Conservation (phyloP, 108 stramenopile species). For the Schizochytrium sp. region DNA sequence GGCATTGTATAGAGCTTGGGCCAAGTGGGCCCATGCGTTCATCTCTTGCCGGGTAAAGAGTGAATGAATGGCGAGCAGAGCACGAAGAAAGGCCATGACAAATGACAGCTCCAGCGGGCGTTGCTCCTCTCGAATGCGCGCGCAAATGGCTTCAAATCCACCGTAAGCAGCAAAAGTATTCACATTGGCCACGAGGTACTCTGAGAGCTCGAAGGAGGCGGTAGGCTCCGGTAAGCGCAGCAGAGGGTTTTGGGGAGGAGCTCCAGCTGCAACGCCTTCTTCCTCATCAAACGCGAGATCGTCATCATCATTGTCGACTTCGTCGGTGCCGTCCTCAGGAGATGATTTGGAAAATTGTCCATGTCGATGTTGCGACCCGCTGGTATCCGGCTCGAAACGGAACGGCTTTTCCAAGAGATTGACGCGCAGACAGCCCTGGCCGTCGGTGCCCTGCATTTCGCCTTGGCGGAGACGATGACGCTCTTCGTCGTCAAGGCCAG, state of each 20-base stretch:
- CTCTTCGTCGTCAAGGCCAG: not conserved
- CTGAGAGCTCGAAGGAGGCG: not conserved
- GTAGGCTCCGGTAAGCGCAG: not conserved
- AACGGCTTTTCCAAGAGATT: not conserved
- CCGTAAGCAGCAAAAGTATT: not conserved
- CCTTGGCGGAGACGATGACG: not conserved
- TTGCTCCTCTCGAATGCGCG: not conserved
- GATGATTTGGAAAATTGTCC: too few species aligned
- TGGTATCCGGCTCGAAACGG: not conserved
- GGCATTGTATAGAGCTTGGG: not conserved
- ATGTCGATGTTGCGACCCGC: too few species aligned
- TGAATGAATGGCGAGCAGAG: not conserved
- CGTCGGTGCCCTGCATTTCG: not conserved
- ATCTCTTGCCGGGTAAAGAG: not conserved
- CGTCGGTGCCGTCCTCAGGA: too few species aligned
- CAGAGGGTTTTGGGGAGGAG: not conserved
- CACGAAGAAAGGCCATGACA: not conserved
- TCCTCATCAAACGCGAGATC: too few species aligned
- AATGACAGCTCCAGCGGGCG: not conserved
- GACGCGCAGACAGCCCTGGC: not conserved
- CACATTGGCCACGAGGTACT: not conserved
- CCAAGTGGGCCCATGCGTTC: not conserved
- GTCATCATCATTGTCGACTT: too few species aligned
- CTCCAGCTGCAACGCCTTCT: too few species aligned
- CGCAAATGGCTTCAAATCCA: not conserved